A percentile compares a stretch with the other conserved stretches of the same genome.
Conservation (phyloP, 768 basidiomycete species). For the Boletus patriciae region DNA sequence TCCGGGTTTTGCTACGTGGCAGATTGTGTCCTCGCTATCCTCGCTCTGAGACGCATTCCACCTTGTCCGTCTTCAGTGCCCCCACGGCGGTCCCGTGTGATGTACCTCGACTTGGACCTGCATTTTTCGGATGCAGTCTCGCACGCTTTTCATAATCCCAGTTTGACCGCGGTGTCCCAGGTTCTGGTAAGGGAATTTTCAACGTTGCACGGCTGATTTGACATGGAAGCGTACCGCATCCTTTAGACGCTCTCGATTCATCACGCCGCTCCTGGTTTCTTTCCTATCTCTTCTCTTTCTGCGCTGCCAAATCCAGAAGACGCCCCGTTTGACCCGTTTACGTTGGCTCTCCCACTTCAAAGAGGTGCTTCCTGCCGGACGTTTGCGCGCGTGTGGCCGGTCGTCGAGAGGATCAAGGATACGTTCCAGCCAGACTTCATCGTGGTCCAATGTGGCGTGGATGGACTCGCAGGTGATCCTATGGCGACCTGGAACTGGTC, state of each 20-base stretch:
- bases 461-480: slow-evolving; percentile 84
- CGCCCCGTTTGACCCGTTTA: slow-evolving; percentile 51
- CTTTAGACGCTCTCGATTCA: slow-evolving; percentile 79
- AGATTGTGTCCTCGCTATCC: slow-evolving; percentile 80
- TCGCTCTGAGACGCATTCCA: slow-evolving; percentile 55
- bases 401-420: slow-evolving; percentile 58
- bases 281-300: slow-evolving; percentile 60
- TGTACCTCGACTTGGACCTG: slow-evolving; percentile 92
- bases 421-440: slow-evolving; percentile 75
- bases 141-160: slow-evolving; percentile 60
- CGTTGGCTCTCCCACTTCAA: slow-evolving; percentile 76
- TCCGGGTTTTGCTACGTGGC: slow-evolving; percentile 95
- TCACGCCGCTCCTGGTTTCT: slow-evolving; percentile 81
- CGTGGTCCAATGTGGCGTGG: slow-evolving; percentile 84
- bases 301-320: slow-evolving; percentile 42
- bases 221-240: neutral
- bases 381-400: slow-evolving; percentile 61
- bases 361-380: slow-evolving; percentile 68
- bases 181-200: slow-evolving; percentile 44
- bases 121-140: slow-evolving; percentile 91
- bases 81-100: slow-evolving; percentile 54
- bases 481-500: slow-evolving; percentile 74
- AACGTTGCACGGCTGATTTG: neutral
- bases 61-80: slow-evolving; percentile 17
- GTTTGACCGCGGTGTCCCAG: slow-evolving; percentile 39